Evolutionary conservation across 306 rosid species (phyloP).

Genomic region (Malus asiatica): DNA sequence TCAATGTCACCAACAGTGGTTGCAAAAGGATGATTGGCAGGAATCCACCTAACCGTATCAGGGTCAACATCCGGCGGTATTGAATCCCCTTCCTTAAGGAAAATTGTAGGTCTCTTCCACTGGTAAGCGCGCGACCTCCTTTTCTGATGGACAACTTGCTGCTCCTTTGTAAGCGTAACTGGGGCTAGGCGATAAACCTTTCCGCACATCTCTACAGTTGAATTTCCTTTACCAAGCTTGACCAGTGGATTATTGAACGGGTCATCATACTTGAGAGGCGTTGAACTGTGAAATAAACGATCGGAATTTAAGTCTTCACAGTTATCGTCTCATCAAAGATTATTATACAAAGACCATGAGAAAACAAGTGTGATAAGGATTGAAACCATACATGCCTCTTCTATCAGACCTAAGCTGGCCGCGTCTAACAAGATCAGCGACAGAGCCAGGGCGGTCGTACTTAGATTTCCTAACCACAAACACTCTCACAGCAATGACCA

Average conservation of each 20-base stretch:
- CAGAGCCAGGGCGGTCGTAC: constrained; percentile 63
- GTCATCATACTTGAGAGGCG: constrained; percentile 84
- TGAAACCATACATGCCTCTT: constrained; percentile 95
- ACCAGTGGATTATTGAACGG: constrained; percentile 90
- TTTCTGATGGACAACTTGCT: constrained; percentile 71
- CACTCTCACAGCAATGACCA: constrained; percentile 35
- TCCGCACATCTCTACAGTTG: constrained; percentile 87
- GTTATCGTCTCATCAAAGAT: no score
- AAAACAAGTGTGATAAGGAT: not conserved
- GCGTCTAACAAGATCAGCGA: constrained; percentile 87
- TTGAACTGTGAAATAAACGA: constrained; percentile 39
- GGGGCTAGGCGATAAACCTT: constrained; percentile 92
- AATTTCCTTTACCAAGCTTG: constrained; percentile 66
- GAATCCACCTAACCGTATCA: constrained; percentile 87
- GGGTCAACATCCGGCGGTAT: constrained; percentile 88
- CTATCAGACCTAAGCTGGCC: constrained; percentile 95
- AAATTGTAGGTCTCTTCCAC: constrained; percentile 91
- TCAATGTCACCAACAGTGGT: constrained; percentile 77
- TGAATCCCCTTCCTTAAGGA: constrained; percentile 83
- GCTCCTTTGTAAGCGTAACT: constrained; percentile 78
- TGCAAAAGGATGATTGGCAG: constrained; percentile 93
- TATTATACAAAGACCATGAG: not conserved
- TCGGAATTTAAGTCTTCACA: no score
- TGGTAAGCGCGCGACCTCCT: constrained; percentile 89
- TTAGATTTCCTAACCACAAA: constrained; percentile 36